Conservation (phyloP, 768 basidiomycete genomes). For the Russula ochroleuca region DNA sequence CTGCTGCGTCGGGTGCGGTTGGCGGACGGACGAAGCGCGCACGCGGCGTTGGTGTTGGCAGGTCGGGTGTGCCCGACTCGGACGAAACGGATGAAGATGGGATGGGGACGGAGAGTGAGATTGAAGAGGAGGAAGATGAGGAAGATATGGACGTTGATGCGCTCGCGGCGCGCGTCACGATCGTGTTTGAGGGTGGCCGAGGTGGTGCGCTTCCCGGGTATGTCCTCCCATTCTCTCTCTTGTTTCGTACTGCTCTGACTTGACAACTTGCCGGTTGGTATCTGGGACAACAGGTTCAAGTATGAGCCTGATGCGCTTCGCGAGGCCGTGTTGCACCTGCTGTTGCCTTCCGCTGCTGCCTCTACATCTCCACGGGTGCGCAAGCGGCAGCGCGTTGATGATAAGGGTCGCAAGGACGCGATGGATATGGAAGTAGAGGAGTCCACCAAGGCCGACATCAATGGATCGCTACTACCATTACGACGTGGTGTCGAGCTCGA, state of each 20-base stretch:
- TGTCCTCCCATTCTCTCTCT: neutral
- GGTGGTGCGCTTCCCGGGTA: conserved; percentile 21
- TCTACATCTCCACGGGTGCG: conserved; percentile 17
- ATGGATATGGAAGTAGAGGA: conserved; percentile 3
- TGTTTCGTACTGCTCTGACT: neutral
- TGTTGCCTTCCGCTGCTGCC: neutral
- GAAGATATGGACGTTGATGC: conserved; percentile 24
- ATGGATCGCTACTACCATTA: neutral
- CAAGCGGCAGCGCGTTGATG: conserved; percentile 26
- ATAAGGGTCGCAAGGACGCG: conserved; percentile 2
- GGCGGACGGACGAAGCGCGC: conserved; percentile 22
- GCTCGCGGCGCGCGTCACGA: conserved; percentile 22
- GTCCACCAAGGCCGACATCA: neutral
- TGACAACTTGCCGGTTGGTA: neutral
- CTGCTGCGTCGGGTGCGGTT: conserved; percentile 14
- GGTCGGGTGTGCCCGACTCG: conserved; percentile 10
- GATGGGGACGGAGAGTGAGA: conserved; percentile 6
- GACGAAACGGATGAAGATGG: conserved; percentile 17
- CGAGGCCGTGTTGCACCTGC: conserved; percentile 28
- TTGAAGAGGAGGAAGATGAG: conserved; percentile 23
- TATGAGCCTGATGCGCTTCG: conserved; percentile 33
- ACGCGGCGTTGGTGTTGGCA: conserved; percentile 14
- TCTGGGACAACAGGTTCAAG: conserved; percentile 31
- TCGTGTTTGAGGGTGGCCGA: conserved; percentile 23
- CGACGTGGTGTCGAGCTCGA: conserved; percentile 32